phyloP scores from a whole-genome alignment of 345 rosid species.

The Hypericum androsaemum region DNA sequence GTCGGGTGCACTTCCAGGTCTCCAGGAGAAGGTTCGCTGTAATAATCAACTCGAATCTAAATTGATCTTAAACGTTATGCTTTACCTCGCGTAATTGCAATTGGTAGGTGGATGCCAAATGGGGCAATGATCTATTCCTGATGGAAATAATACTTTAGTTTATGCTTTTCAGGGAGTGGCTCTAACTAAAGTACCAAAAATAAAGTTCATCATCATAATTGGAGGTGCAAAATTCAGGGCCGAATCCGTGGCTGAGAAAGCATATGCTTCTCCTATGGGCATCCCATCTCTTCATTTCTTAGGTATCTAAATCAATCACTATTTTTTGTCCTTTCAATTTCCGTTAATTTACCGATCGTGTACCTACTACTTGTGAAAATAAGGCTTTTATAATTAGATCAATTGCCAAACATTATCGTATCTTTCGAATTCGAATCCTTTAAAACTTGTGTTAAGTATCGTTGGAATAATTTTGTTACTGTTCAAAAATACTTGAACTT shows the following conservation, averaged over 20 bases:
- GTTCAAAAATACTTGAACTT: too few relatives aligned
- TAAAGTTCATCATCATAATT: conserved; percentile 53
- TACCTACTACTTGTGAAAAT: not conserved
- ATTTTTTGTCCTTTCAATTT: not conserved
- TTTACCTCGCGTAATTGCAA: too few relatives aligned
- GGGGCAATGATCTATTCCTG: not conserved
- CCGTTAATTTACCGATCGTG: not conserved
- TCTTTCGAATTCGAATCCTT: too few relatives aligned
- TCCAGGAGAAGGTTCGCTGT: conserved; percentile 54
- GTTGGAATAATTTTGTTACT: too few relatives aligned
- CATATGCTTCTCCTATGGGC: conserved; percentile 47
- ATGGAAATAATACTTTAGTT: not conserved
- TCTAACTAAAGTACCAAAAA: conserved; percentile 56
- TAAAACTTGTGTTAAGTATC: too few relatives aligned
- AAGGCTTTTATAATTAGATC: conserved; percentile 6
- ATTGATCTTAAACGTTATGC: too few relatives aligned
- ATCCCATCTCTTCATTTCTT: conserved; percentile 66
- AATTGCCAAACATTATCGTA: not conserved
- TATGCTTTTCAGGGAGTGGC: conserved; percentile 47
- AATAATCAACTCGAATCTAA: not conserved
- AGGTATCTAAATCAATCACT: conserved; percentile 27
- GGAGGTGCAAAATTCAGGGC: conserved; percentile 66
- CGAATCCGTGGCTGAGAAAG: conserved; percentile 38
- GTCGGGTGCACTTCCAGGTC: conserved; percentile 59
- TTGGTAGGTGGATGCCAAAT: too few relatives aligned